Base-by-base conservation (phyloP, 495 filamentous ascomycete species). In the Lasiosphaeris hirsuta region DNA sequence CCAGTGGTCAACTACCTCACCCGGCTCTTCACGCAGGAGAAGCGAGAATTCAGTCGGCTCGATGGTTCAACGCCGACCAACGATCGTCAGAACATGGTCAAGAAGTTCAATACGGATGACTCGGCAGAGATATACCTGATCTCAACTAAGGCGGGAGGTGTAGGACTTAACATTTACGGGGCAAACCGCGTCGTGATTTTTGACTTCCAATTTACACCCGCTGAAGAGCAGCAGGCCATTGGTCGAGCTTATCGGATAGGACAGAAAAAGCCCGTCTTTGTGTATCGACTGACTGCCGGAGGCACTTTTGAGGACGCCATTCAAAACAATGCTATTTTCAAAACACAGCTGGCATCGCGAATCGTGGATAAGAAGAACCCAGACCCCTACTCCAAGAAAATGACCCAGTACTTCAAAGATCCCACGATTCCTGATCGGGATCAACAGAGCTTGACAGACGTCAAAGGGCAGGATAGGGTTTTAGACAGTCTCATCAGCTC, bases 101-200 rank as follows among this genome's bases (percentile, higher is more conserved):
- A 88, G 58, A 60, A 66, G 0, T 96, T 96, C 78, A 92, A 92
- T 60, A 66, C 74, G 6, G 64, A 67, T 11, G 58, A 55, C 0
- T 36, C 51, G 1, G 42, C 63, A 3, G 71, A 77, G 37, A 72
- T 96, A 1, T 90, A 88, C 61, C 75, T 96, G 3, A 89, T 96
- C 30, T 96, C 91, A 0, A 96, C 92, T 1, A 81, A 67, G 53
- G 89, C 92, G 15, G 92, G 92, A 13, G 91, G 90, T 0, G 65
- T 90, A 0, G 92, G 92, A 0, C 71, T 97, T 54, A 97, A 97
- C 61, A 84, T 97, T 34, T 77, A 74, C 38, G 87, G 88, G 4
- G 93, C 93, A 0, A 97, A 96, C 68, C 83, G 93, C 7, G 89
- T 96, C 9, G 78, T 97, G 18, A 88, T 97, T 15, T 86, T 96